Base-by-base conservation (phyloP, 192 early-diverging fungal species). In the Dissophora ornata region DNA sequence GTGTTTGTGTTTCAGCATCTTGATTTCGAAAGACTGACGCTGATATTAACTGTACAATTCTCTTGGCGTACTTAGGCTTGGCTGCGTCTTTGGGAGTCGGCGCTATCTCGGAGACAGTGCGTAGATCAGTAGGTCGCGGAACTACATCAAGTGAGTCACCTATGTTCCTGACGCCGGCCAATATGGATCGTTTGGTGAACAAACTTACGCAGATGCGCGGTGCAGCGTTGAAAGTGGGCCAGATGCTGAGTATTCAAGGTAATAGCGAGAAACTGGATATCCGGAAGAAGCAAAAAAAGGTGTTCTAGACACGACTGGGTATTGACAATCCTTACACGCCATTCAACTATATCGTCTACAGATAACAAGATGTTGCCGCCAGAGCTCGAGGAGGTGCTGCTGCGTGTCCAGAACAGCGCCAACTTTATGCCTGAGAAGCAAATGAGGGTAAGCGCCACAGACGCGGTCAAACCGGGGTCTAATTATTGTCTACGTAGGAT, bases 201-300 rank as follows among this genome's bases (percentile, higher is more conserved):
- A 93, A 93, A 57, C 84, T 99, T 18, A 90, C 94, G 0, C 84
- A 84, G 34, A 98, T 99, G 96, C 90, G 97, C 36, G 97, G 97
- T 1, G 97, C 97, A 0, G 97, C 97, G 6, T 80, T 99, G 16
- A 99, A 99, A 67, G 86, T 99, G 34, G 97, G 96, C 5, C 97
- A 99, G 77, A 98, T 99, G 95, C 71, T 99, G 2, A 94, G 92
- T 69, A 99, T 99, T 65, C 97, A 99, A 83, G 92, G 92, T n/a
- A n/a, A n/a, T n/a, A n/a, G n/a, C n/a, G n/a, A n/a, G n/a, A n/a
- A n/a, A n/a, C n/a, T n/a, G n/a, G n/a, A n/a, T n/a, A n/a, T n/a
- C n/a, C n/a, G n/a, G n/a, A n/a, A n/a, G n/a, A n/a, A n/a, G n/a
- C n/a, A n/a, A n/a, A n/a, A n/a, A n/a, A n/a, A n/a, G n/a, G n/a